A percentile compares a stretch with the other conserved stretches of the same genome.
phyloP scores from a whole-genome alignment of 2,329 filamentous ascomycete genomes.

The Sporothrix brasiliensis region DNA sequence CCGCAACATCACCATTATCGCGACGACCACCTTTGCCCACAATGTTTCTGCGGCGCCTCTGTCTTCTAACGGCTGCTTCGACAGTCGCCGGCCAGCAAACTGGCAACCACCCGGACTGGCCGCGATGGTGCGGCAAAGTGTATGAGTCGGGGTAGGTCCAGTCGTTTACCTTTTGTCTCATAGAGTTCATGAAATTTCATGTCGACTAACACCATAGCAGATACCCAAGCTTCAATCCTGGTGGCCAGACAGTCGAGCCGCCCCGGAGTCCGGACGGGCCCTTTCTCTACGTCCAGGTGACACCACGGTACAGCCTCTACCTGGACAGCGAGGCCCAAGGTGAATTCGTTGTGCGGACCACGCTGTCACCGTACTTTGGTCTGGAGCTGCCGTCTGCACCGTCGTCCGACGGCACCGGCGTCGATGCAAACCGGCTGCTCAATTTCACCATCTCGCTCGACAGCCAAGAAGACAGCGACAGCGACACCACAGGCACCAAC shows the following conservation, averaged over 20 bases:
- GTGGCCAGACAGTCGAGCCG: constrained; percentile 49
- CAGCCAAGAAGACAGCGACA: neutral
- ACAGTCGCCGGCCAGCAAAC: constrained; percentile 40
- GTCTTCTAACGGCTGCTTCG: neutral
- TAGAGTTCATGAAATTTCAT: neutral
- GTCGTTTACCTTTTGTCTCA: too few species aligned
- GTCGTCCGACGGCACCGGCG: neutral
- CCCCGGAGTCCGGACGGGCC: constrained; percentile 40
- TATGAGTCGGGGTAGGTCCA: constrained; percentile 47
- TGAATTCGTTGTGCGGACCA: constrained; percentile 51
- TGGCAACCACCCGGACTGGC: constrained; percentile 49
- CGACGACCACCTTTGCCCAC: neutral
- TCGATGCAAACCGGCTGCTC: constrained; percentile 28
- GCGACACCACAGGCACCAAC: constrained; percentile 23
- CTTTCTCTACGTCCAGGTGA: constrained; percentile 50
- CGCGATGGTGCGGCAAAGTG: constrained; percentile 53
- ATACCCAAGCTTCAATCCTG: constrained; percentile 50
- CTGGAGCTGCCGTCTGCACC: constrained; percentile 41
- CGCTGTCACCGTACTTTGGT: constrained; percentile 48
- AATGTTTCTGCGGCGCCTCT: neutral
- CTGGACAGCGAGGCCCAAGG: constrained; percentile 47
- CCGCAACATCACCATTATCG: neutral
- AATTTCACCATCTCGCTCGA: constrained; percentile 46
- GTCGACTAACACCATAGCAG: constrained; percentile 33
- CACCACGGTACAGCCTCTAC: constrained; percentile 53